A percentile compares a stretch with the other conserved stretches of the same genome.
Conservation (phyloP, 805 yeast species). For the Cyberlindnera mycetangii region DNA sequence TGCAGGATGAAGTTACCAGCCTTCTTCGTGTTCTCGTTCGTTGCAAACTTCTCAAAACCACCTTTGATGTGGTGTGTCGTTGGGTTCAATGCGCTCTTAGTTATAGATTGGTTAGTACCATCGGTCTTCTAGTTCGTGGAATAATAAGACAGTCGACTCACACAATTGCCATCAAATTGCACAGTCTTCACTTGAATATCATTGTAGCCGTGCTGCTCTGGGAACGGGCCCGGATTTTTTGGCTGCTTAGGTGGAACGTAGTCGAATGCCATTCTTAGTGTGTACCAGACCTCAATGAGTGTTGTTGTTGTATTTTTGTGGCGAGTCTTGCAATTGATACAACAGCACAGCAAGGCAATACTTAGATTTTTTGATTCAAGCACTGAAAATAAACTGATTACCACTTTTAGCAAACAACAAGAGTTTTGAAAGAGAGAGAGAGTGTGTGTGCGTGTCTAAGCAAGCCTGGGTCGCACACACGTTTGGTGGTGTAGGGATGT, state of each 20-base stretch:
- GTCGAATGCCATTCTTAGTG: slow-evolving; percentile 13
- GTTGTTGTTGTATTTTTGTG: neutral
- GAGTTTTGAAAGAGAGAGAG: too few relatives aligned
- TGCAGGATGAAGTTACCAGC: slow-evolving; percentile 23
- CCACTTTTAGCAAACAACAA: neutral
- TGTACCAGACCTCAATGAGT: neutral
- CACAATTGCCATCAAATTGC: slow-evolving; percentile 17
- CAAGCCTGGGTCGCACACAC: too few relatives aligned
- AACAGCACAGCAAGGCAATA: neutral
- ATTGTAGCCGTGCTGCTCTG: slow-evolving; percentile 24
- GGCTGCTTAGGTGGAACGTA: slow-evolving; percentile 25
- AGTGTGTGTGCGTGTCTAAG: neutral
- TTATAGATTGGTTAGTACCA: neutral
- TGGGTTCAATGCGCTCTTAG: slow-evolving; percentile 22
- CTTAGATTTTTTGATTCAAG: neutral
- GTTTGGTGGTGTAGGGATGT: neutral
- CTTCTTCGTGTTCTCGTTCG: slow-evolving; percentile 26
- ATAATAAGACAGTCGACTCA: slow-evolving; percentile 6
- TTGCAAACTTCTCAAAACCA: slow-evolving; percentile 19
- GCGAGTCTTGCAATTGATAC: too few relatives aligned
- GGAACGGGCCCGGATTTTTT: slow-evolving; percentile 23
- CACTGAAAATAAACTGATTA: neutral
- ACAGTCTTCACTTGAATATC: slow-evolving; percentile 14
- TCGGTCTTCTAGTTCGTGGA: too few relatives aligned
- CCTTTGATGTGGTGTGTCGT: slow-evolving; percentile 15